Evolutionary conservation across 139 green algal genomes (phyloP).

Genomic region (Dunaliella sp.): DNA sequence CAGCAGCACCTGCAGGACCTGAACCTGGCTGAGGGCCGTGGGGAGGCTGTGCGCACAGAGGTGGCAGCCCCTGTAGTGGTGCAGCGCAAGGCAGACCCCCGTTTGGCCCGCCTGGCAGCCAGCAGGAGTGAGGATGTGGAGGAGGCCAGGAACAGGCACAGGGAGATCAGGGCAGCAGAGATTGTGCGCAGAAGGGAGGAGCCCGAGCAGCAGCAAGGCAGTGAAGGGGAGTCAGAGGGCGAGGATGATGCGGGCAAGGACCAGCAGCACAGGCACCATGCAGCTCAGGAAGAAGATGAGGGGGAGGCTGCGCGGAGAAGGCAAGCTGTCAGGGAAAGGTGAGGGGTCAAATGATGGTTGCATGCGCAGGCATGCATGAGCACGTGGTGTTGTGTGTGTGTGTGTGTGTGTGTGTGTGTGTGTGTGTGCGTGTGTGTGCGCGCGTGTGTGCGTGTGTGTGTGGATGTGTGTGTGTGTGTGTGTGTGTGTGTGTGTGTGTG

Average conservation of each 20-base stretch:
- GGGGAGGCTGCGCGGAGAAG: conserved; percentile 47
- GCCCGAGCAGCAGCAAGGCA: conserved; percentile 13
- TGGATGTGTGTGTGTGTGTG: no score
- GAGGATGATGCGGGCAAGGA: conserved; percentile 22
- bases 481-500: no score
- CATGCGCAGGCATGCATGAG: no score
- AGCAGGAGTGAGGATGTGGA: conserved; percentile 32
- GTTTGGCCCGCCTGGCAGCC: conserved; percentile 52
- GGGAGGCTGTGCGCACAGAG: conserved; percentile 49
- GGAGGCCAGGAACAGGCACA: conserved; percentile 22
- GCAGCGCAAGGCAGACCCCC: conserved; percentile 54
- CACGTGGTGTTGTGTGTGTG: no score
- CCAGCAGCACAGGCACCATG: conserved; percentile 26
- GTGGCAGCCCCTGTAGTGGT: conserved; percentile 66
- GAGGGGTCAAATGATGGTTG: no score
- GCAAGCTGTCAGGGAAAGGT: conserved; percentile 53
- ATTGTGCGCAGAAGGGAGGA: conserved; percentile 36
- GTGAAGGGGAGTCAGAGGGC: conserved; percentile 25
- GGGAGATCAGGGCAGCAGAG: conserved; percentile 49
- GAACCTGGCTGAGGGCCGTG: not conserved
- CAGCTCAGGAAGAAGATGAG: conserved; percentile 58
- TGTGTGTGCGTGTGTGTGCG: no score
- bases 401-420: no score
- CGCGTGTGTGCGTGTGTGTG: no score
- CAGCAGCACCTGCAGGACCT: conserved; percentile 31